phyloP scores from a whole-genome alignment of 2,329 filamentous ascomycete genomes.

The Emericellopsis atlantica region DNA sequence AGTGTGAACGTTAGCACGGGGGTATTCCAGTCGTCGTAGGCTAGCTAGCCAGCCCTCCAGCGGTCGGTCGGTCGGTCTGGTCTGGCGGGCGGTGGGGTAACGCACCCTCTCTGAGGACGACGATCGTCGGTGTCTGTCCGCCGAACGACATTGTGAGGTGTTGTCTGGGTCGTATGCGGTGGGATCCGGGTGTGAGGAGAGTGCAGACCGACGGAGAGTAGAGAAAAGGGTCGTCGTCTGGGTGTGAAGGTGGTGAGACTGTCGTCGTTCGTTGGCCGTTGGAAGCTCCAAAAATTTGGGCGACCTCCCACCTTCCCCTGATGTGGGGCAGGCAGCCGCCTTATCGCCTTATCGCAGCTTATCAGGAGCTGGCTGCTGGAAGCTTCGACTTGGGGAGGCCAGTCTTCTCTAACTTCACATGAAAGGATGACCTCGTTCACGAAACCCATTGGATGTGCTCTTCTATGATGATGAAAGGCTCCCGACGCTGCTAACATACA shows the following conservation, averaged over 20 bases:
- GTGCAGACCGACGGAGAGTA: constrained; percentile 5
- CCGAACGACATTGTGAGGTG: constrained; percentile 72
- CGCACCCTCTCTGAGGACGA: constrained; percentile 94
- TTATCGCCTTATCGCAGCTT: no score
- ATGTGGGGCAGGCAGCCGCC: no score
- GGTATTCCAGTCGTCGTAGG: no score
- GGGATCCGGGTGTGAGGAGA: constrained; percentile 1
- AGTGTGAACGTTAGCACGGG: no score
- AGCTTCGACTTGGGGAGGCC: no score
- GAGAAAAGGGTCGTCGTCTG: constrained; percentile 10
- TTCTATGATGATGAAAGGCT: no score
- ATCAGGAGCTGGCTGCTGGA: no score
- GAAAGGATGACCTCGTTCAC: no score
- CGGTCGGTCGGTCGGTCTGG: not conserved
- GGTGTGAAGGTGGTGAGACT: constrained; percentile 12
- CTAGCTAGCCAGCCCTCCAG: constrained; percentile 4
- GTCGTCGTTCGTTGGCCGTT: constrained; percentile 12
- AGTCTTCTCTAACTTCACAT: no score
- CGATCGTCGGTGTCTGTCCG: constrained; percentile 93
- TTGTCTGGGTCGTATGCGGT: constrained; percentile 1
- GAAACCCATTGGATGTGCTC: no score
- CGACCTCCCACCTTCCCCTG: constrained; percentile 19
- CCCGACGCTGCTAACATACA: no score
- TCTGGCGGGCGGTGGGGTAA: constrained; percentile 25
- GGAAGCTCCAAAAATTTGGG: constrained; percentile 38